These are phyloP conservation scores for Zhuliangozyma parablackwelliae DNA, from an alignment of 1,139 yeast species.

Conservation along the genomic window DNA sequence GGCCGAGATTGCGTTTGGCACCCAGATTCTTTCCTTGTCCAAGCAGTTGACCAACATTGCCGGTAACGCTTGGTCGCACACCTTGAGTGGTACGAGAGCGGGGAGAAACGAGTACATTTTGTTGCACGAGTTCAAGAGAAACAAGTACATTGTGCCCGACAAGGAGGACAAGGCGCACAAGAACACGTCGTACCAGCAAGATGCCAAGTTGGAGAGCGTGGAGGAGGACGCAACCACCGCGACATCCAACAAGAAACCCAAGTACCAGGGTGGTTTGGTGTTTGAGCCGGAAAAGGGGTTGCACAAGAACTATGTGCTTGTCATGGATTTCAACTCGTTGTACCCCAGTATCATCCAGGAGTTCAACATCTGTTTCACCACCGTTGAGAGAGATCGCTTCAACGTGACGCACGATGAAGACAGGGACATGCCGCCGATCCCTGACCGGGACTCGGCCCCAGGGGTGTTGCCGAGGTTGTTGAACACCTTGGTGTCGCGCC, in stretches of 20 bases:
- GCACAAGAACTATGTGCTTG: slow-evolving; percentile 82
- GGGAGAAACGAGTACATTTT: slow-evolving; percentile 93
- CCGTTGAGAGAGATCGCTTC: slow-evolving; percentile 68
- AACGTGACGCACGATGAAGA: slow-evolving; percentile 47
- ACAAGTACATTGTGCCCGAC: slow-evolving; percentile 85
- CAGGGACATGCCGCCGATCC: slow-evolving; percentile 68
- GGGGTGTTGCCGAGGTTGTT: slow-evolving; percentile 88
- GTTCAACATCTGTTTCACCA: slow-evolving; percentile 93
- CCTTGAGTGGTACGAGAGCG: slow-evolving; percentile 92
- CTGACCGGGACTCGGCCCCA: slow-evolving; percentile 51
- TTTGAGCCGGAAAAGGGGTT: slow-evolving; percentile 96
- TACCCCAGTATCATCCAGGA: slow-evolving; percentile 98
- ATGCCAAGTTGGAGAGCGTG: slow-evolving; percentile 32
- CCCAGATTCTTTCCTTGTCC: slow-evolving; percentile 83
- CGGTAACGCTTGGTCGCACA: slow-evolving; percentile 97
- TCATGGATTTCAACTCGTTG: slow-evolving; percentile 97
- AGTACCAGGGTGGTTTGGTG: slow-evolving; percentile 93
- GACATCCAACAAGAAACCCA: slow-evolving; percentile 67
- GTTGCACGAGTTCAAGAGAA: slow-evolving; percentile 83
- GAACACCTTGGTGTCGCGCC: slow-evolving; percentile 80
- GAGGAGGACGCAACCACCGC: slow-evolving; percentile 47
- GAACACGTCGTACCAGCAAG: slow-evolving; percentile 33
- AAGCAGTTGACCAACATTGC: slow-evolving; percentile 91
- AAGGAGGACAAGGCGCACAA: slow-evolving; percentile 57
- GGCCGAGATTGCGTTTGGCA: slow-evolving; percentile 74